Percentiles rank a stretch among this genome's conserved stretches.
phyloP scores from a whole-genome alignment of 495 filamentous ascomycete species.

The Penicillium coffeae region DNA sequence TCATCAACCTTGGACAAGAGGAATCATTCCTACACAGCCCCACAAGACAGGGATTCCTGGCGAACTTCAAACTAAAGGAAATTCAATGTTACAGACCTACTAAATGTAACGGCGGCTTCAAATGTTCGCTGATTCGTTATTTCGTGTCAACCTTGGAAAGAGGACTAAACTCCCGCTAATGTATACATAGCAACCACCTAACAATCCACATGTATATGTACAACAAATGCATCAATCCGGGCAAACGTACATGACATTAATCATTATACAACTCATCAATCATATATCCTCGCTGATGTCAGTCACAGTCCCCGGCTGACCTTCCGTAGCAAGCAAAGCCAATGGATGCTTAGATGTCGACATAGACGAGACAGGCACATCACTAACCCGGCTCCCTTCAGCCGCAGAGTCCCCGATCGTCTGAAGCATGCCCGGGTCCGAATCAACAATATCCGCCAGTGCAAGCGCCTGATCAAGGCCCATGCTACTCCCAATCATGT shows the following conservation, averaged over 20 bases:
- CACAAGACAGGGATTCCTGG: too few relatives aligned
- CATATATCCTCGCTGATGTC: background rate
- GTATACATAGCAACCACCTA: background rate
- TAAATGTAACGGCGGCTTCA: too few relatives aligned
- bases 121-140: too few relatives aligned
- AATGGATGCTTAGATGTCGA: background rate
- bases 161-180: background rate
- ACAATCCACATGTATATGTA: background rate
- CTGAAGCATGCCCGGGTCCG: conserved; percentile 27
- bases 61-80: too few relatives aligned
- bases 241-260: background rate
- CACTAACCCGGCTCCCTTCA: background rate
- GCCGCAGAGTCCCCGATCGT: conserved; percentile 12
- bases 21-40: too few relatives aligned
- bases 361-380: background rate
- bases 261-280: background rate
- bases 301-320: background rate
- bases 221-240: too few relatives aligned
- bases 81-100: too few relatives aligned
- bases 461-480: conserved; percentile 48
- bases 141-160: too few relatives aligned
- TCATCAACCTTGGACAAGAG: too few relatives aligned
- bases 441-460: conserved; percentile 33
- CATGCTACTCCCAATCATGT: conserved; percentile 41
- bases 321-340: background rate